A percentile compares a stretch with the other conserved stretches of the same genome.
Evolutionary conservation across 306 rosid species (phyloP).

Genomic region (Vigna radiata): DNA sequence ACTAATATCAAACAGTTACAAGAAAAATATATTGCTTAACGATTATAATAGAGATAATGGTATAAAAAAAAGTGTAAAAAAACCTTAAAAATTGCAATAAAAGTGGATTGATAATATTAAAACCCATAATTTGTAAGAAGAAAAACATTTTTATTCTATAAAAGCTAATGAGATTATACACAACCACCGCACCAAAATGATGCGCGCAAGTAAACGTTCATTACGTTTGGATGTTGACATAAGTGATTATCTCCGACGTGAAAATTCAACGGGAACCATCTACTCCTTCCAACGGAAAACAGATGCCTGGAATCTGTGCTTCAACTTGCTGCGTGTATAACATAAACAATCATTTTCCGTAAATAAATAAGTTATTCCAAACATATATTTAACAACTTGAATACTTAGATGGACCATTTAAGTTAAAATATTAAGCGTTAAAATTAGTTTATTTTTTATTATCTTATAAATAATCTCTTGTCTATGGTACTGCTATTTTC

Average conservation of each 20-base stretch:
- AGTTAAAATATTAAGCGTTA: slow-evolving; percentile 6
- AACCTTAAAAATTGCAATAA: neutral
- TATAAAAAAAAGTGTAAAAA: neutral
- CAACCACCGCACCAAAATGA: slow-evolving; percentile 1
- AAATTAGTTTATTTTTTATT: slow-evolving; percentile 26
- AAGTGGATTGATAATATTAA: neutral
- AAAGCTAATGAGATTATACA: neutral
- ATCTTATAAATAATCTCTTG: slow-evolving; percentile 22
- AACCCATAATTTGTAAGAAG: neutral
- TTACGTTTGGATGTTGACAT: slow-evolving; percentile 17
- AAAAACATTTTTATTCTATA: neutral
- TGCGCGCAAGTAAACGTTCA: neutral
- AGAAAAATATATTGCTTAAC: no score
- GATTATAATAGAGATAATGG: no score
- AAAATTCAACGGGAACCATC: neutral
- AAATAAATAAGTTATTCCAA: slow-evolving; percentile 29
- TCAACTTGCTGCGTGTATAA: slow-evolving; percentile 17
- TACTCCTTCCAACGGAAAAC: slow-evolving; percentile 9
- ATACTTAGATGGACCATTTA: slow-evolving; percentile 26
- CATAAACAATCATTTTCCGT: neutral
- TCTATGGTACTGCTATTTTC: slow-evolving; percentile 33
- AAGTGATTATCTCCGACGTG: slow-evolving; percentile 7
- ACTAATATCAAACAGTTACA: no score
- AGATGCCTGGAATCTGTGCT: slow-evolving; percentile 31
- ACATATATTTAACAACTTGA: slow-evolving; percentile 38